A percentile compares a stretch with the other conserved stretches of the same genome.
These are phyloP conservation scores for Pseudocercospora fuligena DNA, from an alignment of 2,329 filamentous ascomycete genomes.

Conservation along the genomic window DNA sequence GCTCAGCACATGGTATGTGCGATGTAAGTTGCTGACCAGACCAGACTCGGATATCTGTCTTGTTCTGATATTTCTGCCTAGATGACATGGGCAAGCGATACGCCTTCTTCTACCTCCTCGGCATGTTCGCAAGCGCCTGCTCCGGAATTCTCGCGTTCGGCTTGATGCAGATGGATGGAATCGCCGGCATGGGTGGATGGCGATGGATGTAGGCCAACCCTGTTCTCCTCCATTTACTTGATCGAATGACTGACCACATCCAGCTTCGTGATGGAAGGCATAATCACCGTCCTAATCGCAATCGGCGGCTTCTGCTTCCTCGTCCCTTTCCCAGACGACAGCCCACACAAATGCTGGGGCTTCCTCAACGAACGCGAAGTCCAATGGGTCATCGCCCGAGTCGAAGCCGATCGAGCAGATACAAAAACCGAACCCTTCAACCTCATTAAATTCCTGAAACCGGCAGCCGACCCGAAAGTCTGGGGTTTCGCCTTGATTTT, in stretches of 20 bases:
- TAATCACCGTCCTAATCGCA: constrained; percentile 47
- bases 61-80: neutral
- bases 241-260: constrained; percentile 11
- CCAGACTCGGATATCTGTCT: neutral
- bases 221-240: too few species aligned
- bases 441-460: constrained; percentile 53
- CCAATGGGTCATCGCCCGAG: constrained; percentile 53
- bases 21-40: constrained; percentile 17
- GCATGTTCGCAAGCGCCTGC: constrained; percentile 50
- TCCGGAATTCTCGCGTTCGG: constrained; percentile 46
- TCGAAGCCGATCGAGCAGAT: constrained; percentile 58
- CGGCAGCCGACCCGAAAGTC: constrained; percentile 56
- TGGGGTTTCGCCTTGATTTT: constrained; percentile 61
- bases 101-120: constrained; percentile 53
- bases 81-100: constrained; percentile 43
- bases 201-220: constrained; percentile 42
- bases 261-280: constrained; percentile 47
- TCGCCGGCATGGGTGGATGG: constrained; percentile 50
- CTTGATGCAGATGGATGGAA: constrained; percentile 50
- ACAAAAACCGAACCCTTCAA: constrained; percentile 53
- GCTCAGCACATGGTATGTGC: constrained; percentile 32
- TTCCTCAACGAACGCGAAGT: constrained; percentile 52
- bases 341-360: constrained; percentile 45
- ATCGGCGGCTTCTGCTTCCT: constrained; percentile 48
- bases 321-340: constrained; percentile 53